Evolutionary conservation across 345 rosid species (phyloP).

Genomic region (Syzygium oleosum): DNA sequence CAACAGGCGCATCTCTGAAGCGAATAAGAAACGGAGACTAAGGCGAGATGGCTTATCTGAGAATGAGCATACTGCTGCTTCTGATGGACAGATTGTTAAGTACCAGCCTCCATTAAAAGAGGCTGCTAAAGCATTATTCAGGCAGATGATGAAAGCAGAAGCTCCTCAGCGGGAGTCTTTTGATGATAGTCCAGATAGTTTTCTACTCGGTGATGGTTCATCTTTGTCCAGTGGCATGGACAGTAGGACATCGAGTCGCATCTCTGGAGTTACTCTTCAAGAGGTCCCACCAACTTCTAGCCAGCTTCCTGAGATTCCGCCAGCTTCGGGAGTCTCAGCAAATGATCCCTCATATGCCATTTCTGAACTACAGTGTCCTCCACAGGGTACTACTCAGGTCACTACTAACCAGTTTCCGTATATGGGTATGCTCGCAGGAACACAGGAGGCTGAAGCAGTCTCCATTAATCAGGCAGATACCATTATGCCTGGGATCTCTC

Average conservation of each 20-base stretch:
- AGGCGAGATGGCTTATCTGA: constrained; percentile 53
- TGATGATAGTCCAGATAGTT: constrained; percentile 32
- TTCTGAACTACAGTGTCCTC: constrained; percentile 40
- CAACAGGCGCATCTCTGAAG: constrained; percentile 65
- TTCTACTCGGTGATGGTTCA: constrained; percentile 37
- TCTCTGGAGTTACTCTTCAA: constrained; percentile 69
- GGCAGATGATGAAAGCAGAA: constrained; percentile 56
- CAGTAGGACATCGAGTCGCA: constrained; percentile 28
- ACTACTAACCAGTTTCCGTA: constrained; percentile 31
- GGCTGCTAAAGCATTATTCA: constrained; percentile 60
- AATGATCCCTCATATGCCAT: constrained; percentile 17
- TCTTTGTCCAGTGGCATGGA: constrained; percentile 36
- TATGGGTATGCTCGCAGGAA: constrained; percentile 13
- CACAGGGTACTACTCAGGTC: constrained; percentile 17
- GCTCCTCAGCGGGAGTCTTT: constrained; percentile 45
- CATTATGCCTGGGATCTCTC: constrained; percentile 38
- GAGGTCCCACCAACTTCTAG: constrained; percentile 62
- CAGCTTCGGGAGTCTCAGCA: not conserved
- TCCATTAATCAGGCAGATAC: constrained; percentile 36
- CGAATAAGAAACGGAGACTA: constrained; percentile 83
- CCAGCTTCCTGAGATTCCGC: constrained; percentile 12
- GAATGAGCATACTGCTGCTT: constrained; percentile 33
- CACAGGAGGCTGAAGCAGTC: constrained; percentile 13
- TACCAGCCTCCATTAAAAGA: constrained; percentile 78
- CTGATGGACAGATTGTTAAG: constrained; percentile 88